phyloP scores from a whole-genome alignment of 192 early-diverging fungal genomes.

The Linnemannia elongata region DNA sequence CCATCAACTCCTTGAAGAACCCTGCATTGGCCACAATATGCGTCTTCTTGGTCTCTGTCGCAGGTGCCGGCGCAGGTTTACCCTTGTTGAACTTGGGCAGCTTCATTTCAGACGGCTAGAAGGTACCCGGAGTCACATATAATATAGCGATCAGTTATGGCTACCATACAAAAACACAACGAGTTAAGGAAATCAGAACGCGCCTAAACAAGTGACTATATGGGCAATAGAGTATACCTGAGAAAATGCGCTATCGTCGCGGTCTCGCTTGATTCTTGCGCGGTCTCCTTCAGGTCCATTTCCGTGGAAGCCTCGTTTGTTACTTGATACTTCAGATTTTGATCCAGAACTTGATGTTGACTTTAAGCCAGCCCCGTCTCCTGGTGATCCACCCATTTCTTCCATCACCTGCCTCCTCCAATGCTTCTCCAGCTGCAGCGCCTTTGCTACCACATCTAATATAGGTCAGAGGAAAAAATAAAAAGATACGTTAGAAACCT shows the following conservation, averaged over 20 bases:
- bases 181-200: no score
- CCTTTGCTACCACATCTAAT: neutral
- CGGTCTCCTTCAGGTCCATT: neutral
- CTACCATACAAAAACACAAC: no score
- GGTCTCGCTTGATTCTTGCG: neutral
- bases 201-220: neutral
- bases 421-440: neutral
- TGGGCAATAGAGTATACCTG: neutral
- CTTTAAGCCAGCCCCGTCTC: neutral
- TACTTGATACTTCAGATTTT: neutral
- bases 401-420: neutral
- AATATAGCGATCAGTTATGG: no score
- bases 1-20: conserved; percentile 31
- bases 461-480: no score
- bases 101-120: neutral
- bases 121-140: neutral
- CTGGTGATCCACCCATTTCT: neutral
- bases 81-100: conserved; percentile 45
- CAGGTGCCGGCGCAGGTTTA: neutral
- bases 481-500: no score
- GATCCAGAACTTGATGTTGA: neutral
- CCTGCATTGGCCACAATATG: conserved; percentile 16
- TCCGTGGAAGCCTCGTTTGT: neutral
- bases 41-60: conserved; percentile 24
- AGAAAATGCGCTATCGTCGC: neutral